Evolutionary conservation across 305 asterid species (phyloP), one percentile per base, ranked within the genome.

Genomic region (Petunia hybrid): DNA sequence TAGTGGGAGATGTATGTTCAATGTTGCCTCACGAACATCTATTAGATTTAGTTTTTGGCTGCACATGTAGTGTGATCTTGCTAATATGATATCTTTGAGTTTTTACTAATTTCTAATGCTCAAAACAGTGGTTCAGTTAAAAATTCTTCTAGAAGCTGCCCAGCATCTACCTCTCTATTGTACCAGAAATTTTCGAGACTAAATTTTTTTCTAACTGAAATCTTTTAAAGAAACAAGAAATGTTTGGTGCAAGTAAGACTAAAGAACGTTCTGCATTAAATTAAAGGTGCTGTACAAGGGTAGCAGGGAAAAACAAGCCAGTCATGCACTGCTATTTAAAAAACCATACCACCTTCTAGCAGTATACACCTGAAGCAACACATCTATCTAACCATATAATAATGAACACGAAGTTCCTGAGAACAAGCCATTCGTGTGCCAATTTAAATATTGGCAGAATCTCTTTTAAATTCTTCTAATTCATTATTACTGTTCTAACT

Each of bases 301-400:
- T 48, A 22, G 62, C 4, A 73, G 62, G 35, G 78, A 73, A 73
- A 62, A 73, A 51, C 36, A 73, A 35, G 82, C 82, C 81, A 60
- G 56, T 60, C 76, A 69, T 84, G 82, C 82, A 83, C 55, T 55
- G 0, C 78, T 3, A 42, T 70, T 63, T 13, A 31, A 10, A 22
- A 10, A 51, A 35, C 13, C 12, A 48, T 73, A 48, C 59, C 35
- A 71, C 62, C 43, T 70, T 46, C 61, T 16, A 62, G n/a, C 31
- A 59, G 22, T 59, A 1, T 60, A 43, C 55, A 31, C 5, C 76
- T 81, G 55, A 56, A 79, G 40, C 81, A 83, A 70, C 64, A 62
- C 41, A 79, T 55, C 42, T 7, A 8, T 46, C 2, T 12, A 16
- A 41, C 46, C 8, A 69, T 69, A 42, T 69, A 69, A 16, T 69